Percentiles rank a stretch among this genome's conserved stretches.
phyloP scores from a whole-genome alignment of 2,329 filamentous ascomycete genomes.

The Diplocarpon rosae region DNA sequence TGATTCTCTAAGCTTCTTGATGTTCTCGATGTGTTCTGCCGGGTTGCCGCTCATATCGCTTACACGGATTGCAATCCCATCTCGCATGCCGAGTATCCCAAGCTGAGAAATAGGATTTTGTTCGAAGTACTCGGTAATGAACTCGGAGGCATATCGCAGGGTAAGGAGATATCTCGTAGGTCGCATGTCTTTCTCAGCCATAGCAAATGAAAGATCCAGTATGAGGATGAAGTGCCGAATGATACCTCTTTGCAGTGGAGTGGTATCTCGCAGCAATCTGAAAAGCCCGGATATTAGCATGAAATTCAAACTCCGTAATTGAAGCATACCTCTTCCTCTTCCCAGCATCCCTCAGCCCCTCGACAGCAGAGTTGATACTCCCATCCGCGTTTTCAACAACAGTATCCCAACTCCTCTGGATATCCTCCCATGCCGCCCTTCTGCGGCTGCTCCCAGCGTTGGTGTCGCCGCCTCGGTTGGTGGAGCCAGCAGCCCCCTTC shows the following conservation, averaged over 20 bases:
- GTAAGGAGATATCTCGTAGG: conserved; percentile 78
- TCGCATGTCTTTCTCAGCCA: conserved; percentile 89
- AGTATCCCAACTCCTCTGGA: conserved; percentile 59
- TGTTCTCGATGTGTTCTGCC: conserved; percentile 69
- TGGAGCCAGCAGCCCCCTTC: conserved; percentile 17
- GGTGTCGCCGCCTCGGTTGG: conserved; percentile 23
- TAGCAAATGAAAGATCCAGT: conserved; percentile 83
- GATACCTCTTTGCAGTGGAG: conserved; percentile 88
- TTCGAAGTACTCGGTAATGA: conserved; percentile 91
- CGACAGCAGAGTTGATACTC: conserved; percentile 59
- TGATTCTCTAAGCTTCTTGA: conserved; percentile 54
- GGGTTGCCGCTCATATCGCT: conserved; percentile 90
- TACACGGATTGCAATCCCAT: conserved; percentile 76
- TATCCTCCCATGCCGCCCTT: conserved; percentile 54
- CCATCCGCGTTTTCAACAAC: conserved; percentile 72
- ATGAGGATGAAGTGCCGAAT: conserved; percentile 92
- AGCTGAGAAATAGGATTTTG: conserved; percentile 98
- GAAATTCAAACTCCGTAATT: not conserved
- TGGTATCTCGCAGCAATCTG: conserved; percentile 83
- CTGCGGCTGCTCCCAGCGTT: conserved; percentile 28
- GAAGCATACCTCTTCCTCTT: conserved; percentile 58
- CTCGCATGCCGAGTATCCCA: conserved; percentile 83
- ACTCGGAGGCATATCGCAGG: conserved; percentile 73
- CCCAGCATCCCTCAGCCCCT: conserved; percentile 66
- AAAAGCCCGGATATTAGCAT: not conserved